phyloP scores from a whole-genome alignment of 129 eudicot genomes.

The Gnaphalium uliginosum region DNA sequence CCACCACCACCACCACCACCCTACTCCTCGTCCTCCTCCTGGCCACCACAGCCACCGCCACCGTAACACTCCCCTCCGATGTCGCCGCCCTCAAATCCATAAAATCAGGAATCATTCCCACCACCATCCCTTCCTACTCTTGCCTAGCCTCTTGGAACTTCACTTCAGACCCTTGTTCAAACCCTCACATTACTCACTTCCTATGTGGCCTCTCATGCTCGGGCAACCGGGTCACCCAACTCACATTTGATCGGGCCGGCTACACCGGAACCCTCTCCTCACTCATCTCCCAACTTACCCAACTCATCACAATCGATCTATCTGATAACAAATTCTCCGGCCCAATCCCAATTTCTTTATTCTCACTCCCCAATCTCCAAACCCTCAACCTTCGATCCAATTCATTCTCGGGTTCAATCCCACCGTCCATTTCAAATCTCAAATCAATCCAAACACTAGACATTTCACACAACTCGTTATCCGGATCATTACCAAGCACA shows the following conservation, averaged over 20 bases:
- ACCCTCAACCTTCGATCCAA: slow-evolving; percentile 59
- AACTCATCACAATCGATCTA: slow-evolving; percentile 61
- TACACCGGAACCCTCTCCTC: slow-evolving; percentile 42
- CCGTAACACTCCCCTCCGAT: slow-evolving; percentile 44
- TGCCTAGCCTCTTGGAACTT: slow-evolving; percentile 75
- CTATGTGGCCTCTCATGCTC: slow-evolving; percentile 71
- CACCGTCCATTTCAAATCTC: slow-evolving; percentile 50
- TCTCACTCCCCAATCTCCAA: slow-evolving; percentile 57
- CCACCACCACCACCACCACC: slow-evolving; percentile 21
- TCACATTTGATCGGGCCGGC: slow-evolving; percentile 39
- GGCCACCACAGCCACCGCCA: slow-evolving; percentile 22
- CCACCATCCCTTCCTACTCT: slow-evolving; percentile 61
- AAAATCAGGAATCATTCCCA: slow-evolving; percentile 53
- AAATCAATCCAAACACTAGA: slow-evolving; percentile 53
- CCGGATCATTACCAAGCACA: slow-evolving; percentile 52
- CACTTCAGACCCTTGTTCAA: slow-evolving; percentile 61
- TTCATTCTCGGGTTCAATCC: slow-evolving; percentile 66
- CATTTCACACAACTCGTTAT: slow-evolving; percentile 54
- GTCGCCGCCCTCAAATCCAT: slow-evolving; percentile 58
- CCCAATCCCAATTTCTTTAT: slow-evolving; percentile 60
- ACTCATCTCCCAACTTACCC: slow-evolving; percentile 40
- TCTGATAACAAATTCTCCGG: slow-evolving; percentile 70
- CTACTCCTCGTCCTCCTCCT: slow-evolving; percentile 16
- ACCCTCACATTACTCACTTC: slow-evolving; percentile 59
- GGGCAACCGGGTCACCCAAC: slow-evolving; percentile 45